Percentiles rank a stretch among this genome's conserved stretches.
phyloP scores from a whole-genome alignment of 352 stramenopile species.

The Globisporangium megalacanthum region DNA sequence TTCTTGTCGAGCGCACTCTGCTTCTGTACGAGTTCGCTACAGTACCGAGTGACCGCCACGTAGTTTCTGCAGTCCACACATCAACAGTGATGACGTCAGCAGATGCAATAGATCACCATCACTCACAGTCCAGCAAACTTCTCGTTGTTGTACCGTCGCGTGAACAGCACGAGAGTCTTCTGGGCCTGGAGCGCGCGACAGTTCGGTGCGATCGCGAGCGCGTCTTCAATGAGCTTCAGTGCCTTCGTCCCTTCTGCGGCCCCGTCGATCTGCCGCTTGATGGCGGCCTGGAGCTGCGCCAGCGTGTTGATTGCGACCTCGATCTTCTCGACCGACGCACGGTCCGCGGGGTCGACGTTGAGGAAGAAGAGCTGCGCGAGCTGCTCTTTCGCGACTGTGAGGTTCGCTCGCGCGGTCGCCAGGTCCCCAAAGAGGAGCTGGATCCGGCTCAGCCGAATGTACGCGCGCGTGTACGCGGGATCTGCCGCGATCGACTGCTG shows the following conservation, averaged over 20 bases:
- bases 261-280: slow-evolving; percentile 53
- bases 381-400: slow-evolving; percentile 38
- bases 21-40: slow-evolving; percentile 42
- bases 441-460: slow-evolving; percentile 63
- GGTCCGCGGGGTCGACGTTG: slow-evolving; percentile 31
- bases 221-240: slow-evolving; percentile 39
- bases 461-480: slow-evolving; percentile 62
- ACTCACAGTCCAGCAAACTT: slow-evolving; percentile 24
- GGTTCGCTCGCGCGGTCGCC: slow-evolving; percentile 40
- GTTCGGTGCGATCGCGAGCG: slow-evolving; percentile 44
- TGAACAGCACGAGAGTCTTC: slow-evolving; percentile 56
- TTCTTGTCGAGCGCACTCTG: slow-evolving; percentile 23
- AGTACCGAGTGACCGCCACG: slow-evolving; percentile 42
- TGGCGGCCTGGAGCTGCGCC: slow-evolving; percentile 34
- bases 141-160: too few species aligned
- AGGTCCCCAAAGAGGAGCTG: slow-evolving; percentile 64
- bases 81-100: not conserved
- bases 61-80: slow-evolving; percentile 39
- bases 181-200: slow-evolving; percentile 52
- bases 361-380: slow-evolving; percentile 21
- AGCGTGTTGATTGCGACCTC: slow-evolving; percentile 47
- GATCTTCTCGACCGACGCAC: slow-evolving; percentile 44
- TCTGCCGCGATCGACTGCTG: slow-evolving; percentile 56
- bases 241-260: slow-evolving; percentile 43
- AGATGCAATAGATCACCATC: too few species aligned